Percentiles rank a stretch among this genome's conserved stretches.
phyloP scores from a whole-genome alignment of 164 flowering plant species.

The Litsea cubeba region DNA sequence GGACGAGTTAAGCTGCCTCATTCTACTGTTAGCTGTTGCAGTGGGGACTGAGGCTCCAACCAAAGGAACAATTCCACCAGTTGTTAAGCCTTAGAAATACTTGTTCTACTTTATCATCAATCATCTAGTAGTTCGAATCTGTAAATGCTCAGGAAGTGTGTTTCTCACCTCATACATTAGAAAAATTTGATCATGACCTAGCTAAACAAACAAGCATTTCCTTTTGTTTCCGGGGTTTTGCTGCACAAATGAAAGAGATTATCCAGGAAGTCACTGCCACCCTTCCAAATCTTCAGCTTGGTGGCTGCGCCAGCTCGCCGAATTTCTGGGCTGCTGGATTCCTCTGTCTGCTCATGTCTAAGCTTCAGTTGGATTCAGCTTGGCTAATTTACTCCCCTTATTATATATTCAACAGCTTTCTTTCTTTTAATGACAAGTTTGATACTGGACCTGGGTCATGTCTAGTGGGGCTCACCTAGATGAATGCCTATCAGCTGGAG shows the following conservation, averaged over 20 bases:
- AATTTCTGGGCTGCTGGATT: background rate
- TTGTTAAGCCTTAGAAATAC: background rate
- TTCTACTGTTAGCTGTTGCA: conserved; percentile 90
- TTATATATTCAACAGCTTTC: no score
- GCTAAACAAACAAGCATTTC: background rate
- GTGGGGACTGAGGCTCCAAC: conserved; percentile 22
- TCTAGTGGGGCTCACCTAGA: no score
- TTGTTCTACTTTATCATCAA: background rate
- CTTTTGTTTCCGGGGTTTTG: background rate
- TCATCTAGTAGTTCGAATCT: background rate
- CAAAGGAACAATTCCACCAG: background rate
- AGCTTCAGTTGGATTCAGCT: no score
- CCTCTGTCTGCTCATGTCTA: background rate
- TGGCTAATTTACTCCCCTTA: no score
- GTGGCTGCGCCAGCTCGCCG: background rate
- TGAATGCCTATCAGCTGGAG: no score
- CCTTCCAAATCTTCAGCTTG: background rate
- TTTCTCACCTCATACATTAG: background rate
- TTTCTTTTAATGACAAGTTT: no score
- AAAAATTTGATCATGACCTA: no score
- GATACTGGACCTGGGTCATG: no score
- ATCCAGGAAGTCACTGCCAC: background rate
- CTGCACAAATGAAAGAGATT: background rate
- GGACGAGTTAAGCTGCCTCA: conserved; percentile 88
- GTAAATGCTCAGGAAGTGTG: background rate